Base-by-base conservation (phyloP, 805 yeast genomes). In the Pichia pseudocactophila region DNA sequence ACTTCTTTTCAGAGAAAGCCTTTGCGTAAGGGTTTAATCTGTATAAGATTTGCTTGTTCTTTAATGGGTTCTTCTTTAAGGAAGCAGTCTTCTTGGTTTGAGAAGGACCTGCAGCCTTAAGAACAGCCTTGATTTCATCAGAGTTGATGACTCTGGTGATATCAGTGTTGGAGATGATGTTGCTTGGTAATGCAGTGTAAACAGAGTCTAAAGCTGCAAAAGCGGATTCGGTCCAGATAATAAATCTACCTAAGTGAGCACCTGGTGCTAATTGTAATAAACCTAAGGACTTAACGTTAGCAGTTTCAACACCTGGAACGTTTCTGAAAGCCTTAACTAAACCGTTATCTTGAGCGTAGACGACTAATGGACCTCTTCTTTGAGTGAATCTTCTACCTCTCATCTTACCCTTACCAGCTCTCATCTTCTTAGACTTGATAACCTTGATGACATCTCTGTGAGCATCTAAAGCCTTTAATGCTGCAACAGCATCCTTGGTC, bases 321-420 rank as follows among this genome's bases (percentile, higher is more conserved):
- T 92, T 92, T 85, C 97, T 89, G 82, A 92, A 87, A 54, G 98
- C 98, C 80, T 87, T 86, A 69, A 83, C 94, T 49, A 92, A 65
- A 78, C 97, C 97, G 69, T 89, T 85, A 82, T 94, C 97, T 76
- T 89, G 77, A 66, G 86, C 82, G 87, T 89, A 92, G 73, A 92
- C 96, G 59, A 92, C 95, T 68, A 92, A 84, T 68, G 98, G 98
- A 72, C 98, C 98, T 74, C 92, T 86, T 82, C 97, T 89, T 78
- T 92, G 98, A 64, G 96, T 86, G 83, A 78, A 84, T 80, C 98
- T 89, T 80, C 98, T 88, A 78, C 94, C 94, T 82, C 98, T 88
- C 77, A 87, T 76, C 79, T 92, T 92, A 84, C 98, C 98, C 82
- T 90, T 87, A 81, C 98, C 98, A 62, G 98, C 97, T 78, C 98